Evolutionary conservation across 2,329 filamentous ascomycete species (phyloP), one percentile per base, ranked within the genome.

Genomic region (Diplocarpon rosae): DNA sequence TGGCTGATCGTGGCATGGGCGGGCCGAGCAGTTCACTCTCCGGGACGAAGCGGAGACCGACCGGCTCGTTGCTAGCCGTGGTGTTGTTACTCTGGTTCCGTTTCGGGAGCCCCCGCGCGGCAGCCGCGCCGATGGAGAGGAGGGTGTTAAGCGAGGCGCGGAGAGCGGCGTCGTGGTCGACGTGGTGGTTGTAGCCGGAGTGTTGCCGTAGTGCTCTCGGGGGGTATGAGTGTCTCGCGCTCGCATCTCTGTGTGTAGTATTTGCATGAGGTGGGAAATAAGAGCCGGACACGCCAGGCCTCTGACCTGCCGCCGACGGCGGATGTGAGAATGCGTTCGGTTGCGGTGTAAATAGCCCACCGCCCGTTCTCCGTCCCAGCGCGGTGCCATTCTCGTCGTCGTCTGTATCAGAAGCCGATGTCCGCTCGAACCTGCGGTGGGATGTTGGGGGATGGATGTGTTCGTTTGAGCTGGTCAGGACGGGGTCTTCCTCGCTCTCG

Each of bases 61-160:
- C 71, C 1, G 58, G 57, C 35, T 58, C 54, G 27, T 53, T 57
- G 24, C 46, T 49, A 2, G 48, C 46, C 33, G 47, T 45, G 7
- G 37, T 43, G 47, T 33, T 43, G 8, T 12, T 60, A 51, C 39
- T 62, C 56, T 37, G 56, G 46, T 40, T 60, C 54, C 69, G 67
- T 59, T 92, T 95, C 1, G 83, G 78, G 13, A 92, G 69, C 3
- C 84, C 83, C 35, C 92, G 77, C 1, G 90, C 92, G 0, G 90
- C 92, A 0, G 90, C 92, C 2, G 89, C 88, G 0, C 88, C 90
- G 58, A 87, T 94, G n/a, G 90, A 95, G 11, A 98, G 76, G 11
- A 98, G 73, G 0, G 92, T 96, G 1, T 88, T 95, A n/a, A 98
- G 72, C 39, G 87, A 95, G 15, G 92, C 88, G 29, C 92, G 81